Conservation (phyloP, 768 basidiomycete genomes). For the Neoboletus subvelutipes region DNA sequence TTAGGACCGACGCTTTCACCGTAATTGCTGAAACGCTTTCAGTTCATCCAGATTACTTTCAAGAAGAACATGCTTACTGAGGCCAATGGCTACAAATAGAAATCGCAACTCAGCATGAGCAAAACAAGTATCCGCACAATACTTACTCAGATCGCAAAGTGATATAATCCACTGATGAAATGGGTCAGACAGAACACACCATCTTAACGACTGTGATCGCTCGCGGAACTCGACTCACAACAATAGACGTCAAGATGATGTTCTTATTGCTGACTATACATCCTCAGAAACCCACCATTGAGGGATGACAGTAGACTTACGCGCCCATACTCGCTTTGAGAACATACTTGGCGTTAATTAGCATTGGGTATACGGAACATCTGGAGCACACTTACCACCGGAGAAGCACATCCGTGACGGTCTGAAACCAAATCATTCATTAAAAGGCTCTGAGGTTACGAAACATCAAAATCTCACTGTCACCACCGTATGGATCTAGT, state of each 20-base stretch:
- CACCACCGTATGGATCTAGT: slow-evolving; percentile 51
- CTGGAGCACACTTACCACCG: slow-evolving; percentile 31
- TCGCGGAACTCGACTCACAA: slow-evolving; percentile 39
- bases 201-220: background rate
- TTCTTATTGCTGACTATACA: slow-evolving; percentile 44
- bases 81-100: slow-evolving; percentile 5
- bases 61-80: slow-evolving; percentile 5
- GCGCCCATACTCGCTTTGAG: slow-evolving; percentile 46
- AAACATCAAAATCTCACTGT: slow-evolving; percentile 41
- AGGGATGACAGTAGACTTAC: slow-evolving; percentile 36
- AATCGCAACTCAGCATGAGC: background rate
- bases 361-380: background rate
- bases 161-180: slow-evolving; percentile 38
- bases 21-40: slow-evolving; percentile 44
- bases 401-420: slow-evolving; percentile 49
- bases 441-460: background rate
- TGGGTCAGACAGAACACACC: slow-evolving; percentile 5
- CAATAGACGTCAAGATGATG: slow-evolving; percentile 39
- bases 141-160: slow-evolving; percentile 46
- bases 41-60: background rate
- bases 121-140: background rate
- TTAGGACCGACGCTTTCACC: slow-evolving; percentile 45
- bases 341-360: slow-evolving; percentile 40
- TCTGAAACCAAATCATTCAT: slow-evolving; percentile 31
- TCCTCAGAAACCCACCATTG: slow-evolving; percentile 20